Conservation (phyloP, 768 basidiomycete genomes). For the Boletus eberwhitei region DNA sequence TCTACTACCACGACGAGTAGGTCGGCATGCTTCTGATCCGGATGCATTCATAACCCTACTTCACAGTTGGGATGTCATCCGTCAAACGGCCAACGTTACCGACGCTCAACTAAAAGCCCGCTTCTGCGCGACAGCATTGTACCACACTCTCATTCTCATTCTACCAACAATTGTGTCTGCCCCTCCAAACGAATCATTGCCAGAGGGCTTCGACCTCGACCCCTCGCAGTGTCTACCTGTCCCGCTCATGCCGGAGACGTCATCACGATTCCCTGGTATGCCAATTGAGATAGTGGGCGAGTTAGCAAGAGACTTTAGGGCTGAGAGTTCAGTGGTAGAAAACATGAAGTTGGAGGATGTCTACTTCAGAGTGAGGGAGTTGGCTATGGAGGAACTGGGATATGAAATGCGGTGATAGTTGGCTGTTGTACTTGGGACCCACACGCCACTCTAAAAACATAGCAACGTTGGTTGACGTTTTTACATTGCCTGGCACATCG, state of each 20-base stretch:
- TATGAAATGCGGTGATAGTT: slow-evolving; percentile 30
- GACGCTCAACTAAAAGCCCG: slow-evolving; percentile 73
- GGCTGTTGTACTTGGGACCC: background rate
- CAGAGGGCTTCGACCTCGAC: slow-evolving; percentile 48
- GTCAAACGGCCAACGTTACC: slow-evolving; percentile 68
- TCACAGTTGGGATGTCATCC: slow-evolving; percentile 72
- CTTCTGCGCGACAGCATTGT: slow-evolving; percentile 74
- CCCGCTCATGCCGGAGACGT: slow-evolving; percentile 58
- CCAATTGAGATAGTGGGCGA: slow-evolving; percentile 61
- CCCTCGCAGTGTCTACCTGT: slow-evolving; percentile 58
- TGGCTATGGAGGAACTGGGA: slow-evolving; percentile 50
- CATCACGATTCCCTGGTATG: slow-evolving; percentile 72
- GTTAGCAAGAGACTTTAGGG: slow-evolving; percentile 55
- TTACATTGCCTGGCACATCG: background rate
- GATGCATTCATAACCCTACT: background rate
- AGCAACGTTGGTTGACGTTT: background rate
- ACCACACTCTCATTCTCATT: slow-evolving; percentile 54
- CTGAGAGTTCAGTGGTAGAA: slow-evolving; percentile 57
- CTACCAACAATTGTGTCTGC: slow-evolving; percentile 32
- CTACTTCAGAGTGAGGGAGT: slow-evolving; percentile 59
- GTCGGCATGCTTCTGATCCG: slow-evolving; percentile 23
- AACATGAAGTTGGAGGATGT: slow-evolving; percentile 55
- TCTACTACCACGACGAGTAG: slow-evolving; percentile 88
- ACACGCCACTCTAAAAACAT: background rate
- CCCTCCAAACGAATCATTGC: slow-evolving; percentile 32